Base-by-base conservation (phyloP, 192 early-diverging fungal genomes). In the Rhizophagus sp. region DNA sequence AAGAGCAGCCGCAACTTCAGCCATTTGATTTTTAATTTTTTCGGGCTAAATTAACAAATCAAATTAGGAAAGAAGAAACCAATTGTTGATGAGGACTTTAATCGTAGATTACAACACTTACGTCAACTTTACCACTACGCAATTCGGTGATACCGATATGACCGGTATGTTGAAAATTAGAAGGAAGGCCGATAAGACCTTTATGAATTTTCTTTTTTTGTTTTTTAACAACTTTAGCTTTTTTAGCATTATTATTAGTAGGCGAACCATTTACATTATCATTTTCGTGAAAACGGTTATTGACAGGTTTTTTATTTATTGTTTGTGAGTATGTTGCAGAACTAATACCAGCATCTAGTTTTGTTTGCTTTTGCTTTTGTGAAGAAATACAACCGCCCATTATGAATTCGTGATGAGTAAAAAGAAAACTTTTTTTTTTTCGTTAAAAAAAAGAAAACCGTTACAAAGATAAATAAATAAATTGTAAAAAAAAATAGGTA, bases 81-180 rank as follows among this genome's bases (percentile, higher is more conserved):
- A 68, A 78, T 36, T 24, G 15, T 47, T 30, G 11, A 75, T 12
- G 9, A 44, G 41, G 41, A 44, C 41, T 10, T 44, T 34, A 75
- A 62, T 34, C 1, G 33, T 9, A 6, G 17, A 17, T 68, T 24
- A 49, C 30, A 50, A 22, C 24, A 78, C 65, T 27, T 68, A 78
- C 76, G 27, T 78, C 76, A 66, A 78, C 76, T 78, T 67, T 78
- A 25, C 76, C 76, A 57, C 76, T 78, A 64, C 76, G 76, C 65
- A 78, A 25, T 68, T 78, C 76, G 6, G 65, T 25, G 25, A 78
- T 66, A 49, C 76, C 76, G 34, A 78, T 78, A 50, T 78, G 76
- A 15, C 76, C 76, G 24, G 76, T 78, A 66, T 78, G 76, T 65
- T 78, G 70, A 49, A 72, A 72, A n/a, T 72, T 72, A 10, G 70